Conservation (phyloP, 495 filamentous ascomycete genomes). For the Podospora pseudopauciseta region DNA sequence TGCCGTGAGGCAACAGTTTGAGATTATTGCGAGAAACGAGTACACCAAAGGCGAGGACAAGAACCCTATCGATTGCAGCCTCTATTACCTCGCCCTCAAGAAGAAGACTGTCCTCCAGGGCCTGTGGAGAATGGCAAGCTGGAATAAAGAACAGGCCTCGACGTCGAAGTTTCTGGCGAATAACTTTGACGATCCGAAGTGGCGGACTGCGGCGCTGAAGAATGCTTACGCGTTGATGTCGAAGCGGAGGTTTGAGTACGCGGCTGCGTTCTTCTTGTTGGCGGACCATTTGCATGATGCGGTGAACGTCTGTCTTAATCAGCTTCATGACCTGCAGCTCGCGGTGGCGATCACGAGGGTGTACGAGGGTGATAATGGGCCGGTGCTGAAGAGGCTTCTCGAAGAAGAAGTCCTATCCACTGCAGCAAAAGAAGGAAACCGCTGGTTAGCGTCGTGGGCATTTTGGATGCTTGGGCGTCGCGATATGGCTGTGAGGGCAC, state of each 20-base stretch:
- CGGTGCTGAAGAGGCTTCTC: slow-evolving; percentile 67
- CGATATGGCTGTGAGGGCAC: slow-evolving; percentile 81
- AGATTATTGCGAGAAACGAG: slow-evolving; percentile 84
- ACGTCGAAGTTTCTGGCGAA: slow-evolving; percentile 77
- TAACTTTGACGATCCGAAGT: slow-evolving; percentile 80
- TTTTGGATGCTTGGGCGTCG: slow-evolving; percentile 86
- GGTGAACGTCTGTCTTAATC: slow-evolving; percentile 75
- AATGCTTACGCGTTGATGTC: slow-evolving; percentile 97
- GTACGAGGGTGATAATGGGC: slow-evolving; percentile 82
- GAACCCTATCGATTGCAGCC: slow-evolving; percentile 89
- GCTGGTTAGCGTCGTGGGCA: slow-evolving; percentile 94
- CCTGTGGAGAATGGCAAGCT: slow-evolving; percentile 91
- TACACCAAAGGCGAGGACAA: slow-evolving; percentile 85
- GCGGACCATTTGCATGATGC: slow-evolving; percentile 84
- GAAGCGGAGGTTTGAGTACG: slow-evolving; percentile 89
- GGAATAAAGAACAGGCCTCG: slow-evolving; percentile 79
- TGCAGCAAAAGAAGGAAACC: slow-evolving; percentile 75
- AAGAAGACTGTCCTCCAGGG: slow-evolving; percentile 92
- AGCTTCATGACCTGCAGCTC: slow-evolving; percentile 83
- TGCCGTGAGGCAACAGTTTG: slow-evolving; percentile 77
- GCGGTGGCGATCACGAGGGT: slow-evolving; percentile 86
- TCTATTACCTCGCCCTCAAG: slow-evolving; percentile 84
- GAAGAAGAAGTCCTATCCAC: slow-evolving; percentile 74
- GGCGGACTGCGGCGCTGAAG: slow-evolving; percentile 89
- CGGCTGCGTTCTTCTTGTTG: slow-evolving; percentile 91